These are phyloP conservation scores for Coffea canephora DNA, from an alignment of 257 asterid genomes.

Conservation along the genomic window DNA sequence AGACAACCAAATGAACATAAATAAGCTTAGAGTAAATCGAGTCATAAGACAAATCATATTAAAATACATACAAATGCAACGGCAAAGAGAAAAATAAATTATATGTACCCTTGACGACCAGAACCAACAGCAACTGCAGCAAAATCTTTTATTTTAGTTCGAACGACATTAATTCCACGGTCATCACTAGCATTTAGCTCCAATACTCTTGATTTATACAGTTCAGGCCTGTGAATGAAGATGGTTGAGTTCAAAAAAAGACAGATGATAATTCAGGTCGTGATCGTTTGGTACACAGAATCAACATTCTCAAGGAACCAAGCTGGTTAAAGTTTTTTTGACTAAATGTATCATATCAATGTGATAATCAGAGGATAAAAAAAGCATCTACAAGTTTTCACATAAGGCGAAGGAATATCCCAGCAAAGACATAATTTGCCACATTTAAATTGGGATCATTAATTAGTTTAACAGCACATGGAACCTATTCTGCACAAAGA, in stretches of 20 bases:
- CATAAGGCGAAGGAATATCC: too few relatives aligned
- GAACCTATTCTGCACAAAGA: background rate
- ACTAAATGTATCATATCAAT: too few relatives aligned
- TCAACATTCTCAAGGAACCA: background rate
- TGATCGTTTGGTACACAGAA: background rate
- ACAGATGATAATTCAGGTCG: background rate
- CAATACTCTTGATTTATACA: constrained; percentile 85
- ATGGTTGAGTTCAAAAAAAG: background rate
- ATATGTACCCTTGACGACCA: constrained; percentile 58
- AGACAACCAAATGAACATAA: constrained; percentile 16
- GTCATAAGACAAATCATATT: constrained; percentile 6
- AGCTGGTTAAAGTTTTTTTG: background rate
- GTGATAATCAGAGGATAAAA: too few relatives aligned
- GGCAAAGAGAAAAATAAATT: background rate
- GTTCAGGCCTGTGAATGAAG: constrained; percentile 59
- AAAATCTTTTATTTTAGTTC: constrained; percentile 91
- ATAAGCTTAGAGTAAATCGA: constrained; percentile 4
- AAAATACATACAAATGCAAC: background rate
- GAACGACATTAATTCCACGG: constrained; percentile 97
- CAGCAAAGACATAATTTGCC: background rate
- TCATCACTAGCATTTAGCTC: constrained; percentile 99
- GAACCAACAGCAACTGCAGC: constrained; percentile 96
- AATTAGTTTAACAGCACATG: background rate
- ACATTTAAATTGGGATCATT: background rate
- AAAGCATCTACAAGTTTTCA: background rate